Conservation (phyloP, 208 protist species). For the Trypanosoma platydactyli region DNA sequence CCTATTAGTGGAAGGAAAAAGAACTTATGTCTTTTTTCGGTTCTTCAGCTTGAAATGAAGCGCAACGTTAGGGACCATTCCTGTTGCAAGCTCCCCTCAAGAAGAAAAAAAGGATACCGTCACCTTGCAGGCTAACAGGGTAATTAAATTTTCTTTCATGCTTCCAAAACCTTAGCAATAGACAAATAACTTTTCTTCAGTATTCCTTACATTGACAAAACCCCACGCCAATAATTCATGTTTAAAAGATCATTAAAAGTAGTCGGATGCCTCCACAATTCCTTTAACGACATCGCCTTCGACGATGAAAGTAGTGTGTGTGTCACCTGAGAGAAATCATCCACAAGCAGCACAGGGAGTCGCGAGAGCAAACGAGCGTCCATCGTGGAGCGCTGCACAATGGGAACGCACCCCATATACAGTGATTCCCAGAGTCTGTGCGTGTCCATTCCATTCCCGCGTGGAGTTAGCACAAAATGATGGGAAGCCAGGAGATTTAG, state of each 20-base stretch:
- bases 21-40: no score
- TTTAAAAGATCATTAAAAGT: not conserved
- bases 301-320: not conserved
- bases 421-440: conserved; percentile 36
- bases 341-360: conserved; percentile 27
- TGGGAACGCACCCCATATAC: conserved; percentile 21
- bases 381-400: conserved; percentile 31
- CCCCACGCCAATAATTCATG: conserved; percentile 6
- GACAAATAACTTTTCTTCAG: not conserved
- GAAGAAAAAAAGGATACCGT: no score
- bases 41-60: no score
- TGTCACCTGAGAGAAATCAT: conserved; percentile 18
- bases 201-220: not conserved
- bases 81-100: no score
- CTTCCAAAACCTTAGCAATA: no score
- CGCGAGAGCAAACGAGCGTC: conserved; percentile 15
- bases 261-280: not conserved
- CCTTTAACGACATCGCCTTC: not conserved
- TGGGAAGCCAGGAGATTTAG: not conserved
- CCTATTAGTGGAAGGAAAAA: no score
- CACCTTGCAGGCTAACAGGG: no score
- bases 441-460: conserved; percentile 35
- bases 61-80: no score
- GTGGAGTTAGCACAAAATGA: conserved; percentile 25
- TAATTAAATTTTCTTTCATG: no score